Base-by-base conservation (phyloP, 1,139 yeast genomes). In the Suhomyces taliae region DNA sequence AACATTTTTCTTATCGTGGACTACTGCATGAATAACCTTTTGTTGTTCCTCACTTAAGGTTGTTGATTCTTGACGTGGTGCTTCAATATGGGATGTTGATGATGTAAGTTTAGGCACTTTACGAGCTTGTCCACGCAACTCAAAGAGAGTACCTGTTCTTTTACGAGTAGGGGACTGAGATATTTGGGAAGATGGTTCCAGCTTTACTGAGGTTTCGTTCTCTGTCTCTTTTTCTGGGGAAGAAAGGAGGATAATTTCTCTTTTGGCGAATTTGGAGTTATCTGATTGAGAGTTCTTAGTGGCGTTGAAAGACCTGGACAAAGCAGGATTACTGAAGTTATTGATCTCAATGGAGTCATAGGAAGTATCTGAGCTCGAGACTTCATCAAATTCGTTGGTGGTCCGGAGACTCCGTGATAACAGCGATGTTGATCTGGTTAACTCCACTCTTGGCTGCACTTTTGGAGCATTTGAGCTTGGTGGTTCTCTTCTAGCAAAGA, bases 11-110 rank as follows among this genome's bases (percentile, higher is more conserved):
- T 76, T 71, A 36, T 73, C 81, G 31, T 78, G 70, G 31, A 82
- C 72, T 6, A 90, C 93, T 40, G 86, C 67, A n/a, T 79, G 74
- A 10, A 89, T 70, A 8, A 93, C 90, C 31, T 72, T 66, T 42
- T 72, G 66, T 65, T 93, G 99, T 61, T 93, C 98, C 24, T 76
- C 62, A 54, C 74, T 70, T 40, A 74, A 58, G 3, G 44, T 27
- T 9, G 54, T 39, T 10, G 49, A 27, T 8, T 40, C 47, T 1
- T 40, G 35, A 10, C 27, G 46, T 40, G 27, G 47, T 6, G 27
- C 38, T 24, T 41, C 47, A 9, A 34, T 36, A 14, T 12, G 31
- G 5, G 45, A 40, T 4, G 45, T 29, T 10, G 36, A 38, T 45
- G 46, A 7, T 19, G 42, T 8, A 11, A 41, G 36, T 33, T 54